Base-by-base conservation (phyloP, 108 stramenopile species). In the Parietichytrium sp. region DNA sequence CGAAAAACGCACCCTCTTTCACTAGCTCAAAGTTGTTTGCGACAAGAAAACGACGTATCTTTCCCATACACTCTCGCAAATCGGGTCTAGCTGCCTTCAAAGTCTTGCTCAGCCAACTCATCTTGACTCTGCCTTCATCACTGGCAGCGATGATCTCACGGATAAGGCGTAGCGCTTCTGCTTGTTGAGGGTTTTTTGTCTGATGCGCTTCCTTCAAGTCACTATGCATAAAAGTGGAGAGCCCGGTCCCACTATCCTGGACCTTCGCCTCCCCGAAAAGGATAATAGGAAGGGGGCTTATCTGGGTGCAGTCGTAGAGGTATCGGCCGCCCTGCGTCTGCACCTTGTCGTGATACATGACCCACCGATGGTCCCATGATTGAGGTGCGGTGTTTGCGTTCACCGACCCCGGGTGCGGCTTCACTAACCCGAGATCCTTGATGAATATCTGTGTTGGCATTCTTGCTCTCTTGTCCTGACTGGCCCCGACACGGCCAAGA, bases 311-410 rank as follows among this genome's bases (percentile, higher is more conserved):
- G 47, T 93, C 93, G 27, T 91, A 84, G 23, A 92, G 87, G 54
- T 90, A 93, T 12, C 89, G n/a, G 20, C 61, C 88, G 79, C 92
- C 92, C 78, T 83, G 85, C 2, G 94, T 95, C 55, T 88, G 90
- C 30, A 93, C 89, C 25, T 92, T 90, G 79, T 93, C 92, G 81
- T 92, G 90, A 83, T 91, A 93, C 6, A 31, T 30, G 29, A 80
- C 50, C 38, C 51, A 80, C 4, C 79, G 79, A 25, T 49, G 47
- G 15, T 49, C 3, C 93, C 85, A 53, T 90, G 89, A 54, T 86
- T 85, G 54, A 92, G 84, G 52, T 54, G 36, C 38, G 8, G 61
- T 55, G 2, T 79, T 87, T 27, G 89, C 89, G 25, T 85, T 84
- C 50, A 91, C 91, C 15, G 87, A 83, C 79, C 91, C 89, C 10